Base-by-base conservation (phyloP, 495 filamentous ascomycete species). In the Penicillium daleae region DNA sequence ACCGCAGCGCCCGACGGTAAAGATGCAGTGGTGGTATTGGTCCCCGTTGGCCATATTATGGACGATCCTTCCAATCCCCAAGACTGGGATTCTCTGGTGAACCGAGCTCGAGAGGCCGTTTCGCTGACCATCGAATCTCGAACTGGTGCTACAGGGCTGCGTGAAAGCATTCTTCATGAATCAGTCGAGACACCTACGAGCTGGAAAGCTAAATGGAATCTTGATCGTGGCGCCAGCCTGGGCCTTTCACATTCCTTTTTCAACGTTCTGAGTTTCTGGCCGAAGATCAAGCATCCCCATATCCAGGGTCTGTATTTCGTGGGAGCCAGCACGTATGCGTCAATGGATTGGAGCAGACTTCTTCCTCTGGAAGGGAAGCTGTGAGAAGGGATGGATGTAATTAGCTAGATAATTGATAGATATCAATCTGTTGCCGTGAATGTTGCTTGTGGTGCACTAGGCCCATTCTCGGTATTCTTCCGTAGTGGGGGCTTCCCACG, bases 191-290 rank as follows among this genome's bases (percentile, higher is more conserved):
- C 85, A 49, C 89, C 89, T 1, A 57, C 61, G 6, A 81, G 78
- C 19, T 91, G 89, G 89, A 78, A 84, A 59, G 55, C 72, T 21
- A 79, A 76, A 44, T 90, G 90, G 76, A 91, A 91, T 70, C 84
- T 91, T 52, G 86, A 89, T 74, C 82, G 83, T 56, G 89, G 89
- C 7, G 86, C 87, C 9, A 91, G 90, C 62, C 76, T 91, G 0
- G 89, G 89, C 0, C 73, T 91, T 24, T 81, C 78, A 21, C 89
- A 91, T 74, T 78, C 75, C 29, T 91, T 91, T 76, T 87, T 89
- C 69, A 91, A 91, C 67, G 89, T 91, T 24, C 70, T 90, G 3
- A 74, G 76, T 22, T 91, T 90, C 75, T 74, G 89, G 3, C 89
- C 89, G 0, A 74, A 76, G 51, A 89, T 84, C 6, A 76, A 77